Evolutionary conservation across 2,329 filamentous ascomycete species (phyloP).

Genomic region (Aspergillus carbonarius): DNA sequence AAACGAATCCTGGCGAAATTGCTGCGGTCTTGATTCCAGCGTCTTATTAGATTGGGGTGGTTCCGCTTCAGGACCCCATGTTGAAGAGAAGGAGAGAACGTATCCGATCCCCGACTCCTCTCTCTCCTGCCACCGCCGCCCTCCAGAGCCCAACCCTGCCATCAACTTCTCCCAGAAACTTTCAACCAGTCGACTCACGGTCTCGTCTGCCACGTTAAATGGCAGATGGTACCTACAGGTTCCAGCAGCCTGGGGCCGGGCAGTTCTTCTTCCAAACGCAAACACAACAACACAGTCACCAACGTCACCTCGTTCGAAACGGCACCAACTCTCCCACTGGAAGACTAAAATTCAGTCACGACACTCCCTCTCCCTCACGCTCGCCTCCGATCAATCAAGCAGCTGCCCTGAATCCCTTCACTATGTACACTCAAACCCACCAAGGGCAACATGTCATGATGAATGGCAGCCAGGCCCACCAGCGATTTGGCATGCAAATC

Average conservation of each 20-base stretch:
- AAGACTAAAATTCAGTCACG: constrained; percentile 46
- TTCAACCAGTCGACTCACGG: constrained; percentile 38
- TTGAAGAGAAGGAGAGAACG: constrained; percentile 51
- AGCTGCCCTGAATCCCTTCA: constrained; percentile 44
- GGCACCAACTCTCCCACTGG: constrained; percentile 48
- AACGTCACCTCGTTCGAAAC: constrained; percentile 46
- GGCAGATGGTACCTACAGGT: constrained; percentile 57
- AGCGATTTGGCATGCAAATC: constrained; percentile 51
- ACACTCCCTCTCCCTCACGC: constrained; percentile 50
- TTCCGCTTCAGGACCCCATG: constrained; percentile 45
- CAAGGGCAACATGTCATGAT: constrained; percentile 52
- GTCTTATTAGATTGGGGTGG: constrained; percentile 26
- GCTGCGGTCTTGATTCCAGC: constrained; percentile 19
- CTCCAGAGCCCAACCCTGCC: constrained; percentile 23
- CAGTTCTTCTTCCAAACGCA: constrained; percentile 49
- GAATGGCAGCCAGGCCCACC: constrained; percentile 50
- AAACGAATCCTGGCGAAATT: constrained; percentile 15
- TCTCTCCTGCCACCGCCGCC: constrained; percentile 27
- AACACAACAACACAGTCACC: constrained; percentile 44
- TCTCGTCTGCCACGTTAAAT: constrained; percentile 53
- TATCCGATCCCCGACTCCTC: constrained; percentile 38
- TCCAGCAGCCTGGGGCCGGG: constrained; percentile 55
- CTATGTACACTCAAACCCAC: constrained; percentile 50
- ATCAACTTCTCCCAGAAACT: constrained; percentile 25
- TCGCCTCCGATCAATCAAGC: constrained; percentile 46